Base-by-base conservation (phyloP, 805 yeast genomes). In the Candida cerambycidarum region DNA sequence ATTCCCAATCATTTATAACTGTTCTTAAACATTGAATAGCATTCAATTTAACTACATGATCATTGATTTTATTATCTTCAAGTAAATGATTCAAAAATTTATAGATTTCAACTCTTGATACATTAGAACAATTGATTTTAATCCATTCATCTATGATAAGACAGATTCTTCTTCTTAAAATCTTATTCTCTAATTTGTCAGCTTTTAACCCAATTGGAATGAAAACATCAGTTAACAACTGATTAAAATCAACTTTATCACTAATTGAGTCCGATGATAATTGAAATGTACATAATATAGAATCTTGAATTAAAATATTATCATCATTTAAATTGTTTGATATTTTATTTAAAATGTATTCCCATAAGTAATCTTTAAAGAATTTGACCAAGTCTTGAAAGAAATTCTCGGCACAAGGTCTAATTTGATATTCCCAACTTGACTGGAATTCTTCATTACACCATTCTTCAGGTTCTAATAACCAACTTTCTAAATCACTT, bases 401-500 rank as follows among this genome's bases (percentile, higher is more conserved):
- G 51, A 89, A 81, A 56, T 82, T 82, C 52, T 88, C 96, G 0
- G 96, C 89, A 63, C 97, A 88, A 3, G 92, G 89, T 43, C 95
- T 71, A 10, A 89, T 74, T 57, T 86, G 90, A 58, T 70, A 88
- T 57, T 90, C 97, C 82, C 87, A 89, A 56, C 84, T 82, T 4
- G 80, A 69, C 39, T 81, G 75, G 44, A 83, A 66, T 51, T 89
- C 95, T 55, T 89, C 96, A 49, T 82, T 81, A 15, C 86, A 81
- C 88, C 95, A 93, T 59, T 89, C 97, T 59, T 89, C 98, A 0
- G 98, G 97, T 46, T 89, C 96, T 13, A 76, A 61, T 10, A 71
- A 59, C 98, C 98, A 93, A 29, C 79, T 68, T 52, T 86, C 95
- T 37, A 92, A 61, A 57, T 90, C 97, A 1, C 75, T 61, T 0